Evolutionary conservation across 2,329 filamentous ascomycete species (phyloP).

Genomic region (Neophaeococcomyces mojaviensis): DNA sequence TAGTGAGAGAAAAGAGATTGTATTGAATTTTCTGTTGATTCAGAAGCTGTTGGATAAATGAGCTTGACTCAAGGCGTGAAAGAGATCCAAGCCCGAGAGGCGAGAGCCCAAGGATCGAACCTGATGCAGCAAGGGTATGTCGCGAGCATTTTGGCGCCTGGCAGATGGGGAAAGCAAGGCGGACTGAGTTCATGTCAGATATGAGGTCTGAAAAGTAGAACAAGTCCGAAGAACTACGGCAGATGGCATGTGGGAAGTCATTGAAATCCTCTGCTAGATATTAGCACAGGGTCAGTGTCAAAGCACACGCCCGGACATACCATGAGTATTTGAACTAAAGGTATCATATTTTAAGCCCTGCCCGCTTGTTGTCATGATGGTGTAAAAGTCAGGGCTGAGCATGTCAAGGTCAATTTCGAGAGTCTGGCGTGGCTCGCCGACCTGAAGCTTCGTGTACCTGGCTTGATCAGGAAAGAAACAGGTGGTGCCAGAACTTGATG

Average conservation of each 20-base stretch:
- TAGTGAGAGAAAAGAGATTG: slow-evolving; percentile 25
- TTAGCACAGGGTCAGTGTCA: neutral
- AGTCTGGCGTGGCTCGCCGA: slow-evolving; percentile 23
- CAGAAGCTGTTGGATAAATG: slow-evolving; percentile 22
- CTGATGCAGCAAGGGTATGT: slow-evolving; percentile 24
- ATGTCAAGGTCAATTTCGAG: slow-evolving; percentile 27
- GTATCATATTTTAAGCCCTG: slow-evolving; percentile 25
- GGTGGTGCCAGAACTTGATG: neutral
- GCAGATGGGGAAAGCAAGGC: slow-evolving; percentile 25
- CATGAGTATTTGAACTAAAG: slow-evolving; percentile 22
- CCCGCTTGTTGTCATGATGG: slow-evolving; percentile 25
- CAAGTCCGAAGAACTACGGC: slow-evolving; percentile 21
- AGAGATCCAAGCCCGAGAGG: slow-evolving; percentile 21
- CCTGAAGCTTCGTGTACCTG: slow-evolving; percentile 24
- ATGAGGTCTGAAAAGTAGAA: slow-evolving; percentile 3
- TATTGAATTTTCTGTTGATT: slow-evolving; percentile 17
- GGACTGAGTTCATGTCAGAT: slow-evolving; percentile 12
- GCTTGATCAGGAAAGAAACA: neutral
- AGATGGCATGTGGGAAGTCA: slow-evolving; percentile 21
- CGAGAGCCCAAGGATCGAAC: slow-evolving; percentile 26
- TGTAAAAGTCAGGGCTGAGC: slow-evolving; percentile 27
- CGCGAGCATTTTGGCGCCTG: slow-evolving; percentile 23
- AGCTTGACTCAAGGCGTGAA: slow-evolving; percentile 20
- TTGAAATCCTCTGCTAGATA: slow-evolving; percentile 17
- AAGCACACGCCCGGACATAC: slow-evolving; percentile 11